phyloP scores from a whole-genome alignment of 2,329 filamentous ascomycete species.

The Paecilomyces niveus region DNA sequence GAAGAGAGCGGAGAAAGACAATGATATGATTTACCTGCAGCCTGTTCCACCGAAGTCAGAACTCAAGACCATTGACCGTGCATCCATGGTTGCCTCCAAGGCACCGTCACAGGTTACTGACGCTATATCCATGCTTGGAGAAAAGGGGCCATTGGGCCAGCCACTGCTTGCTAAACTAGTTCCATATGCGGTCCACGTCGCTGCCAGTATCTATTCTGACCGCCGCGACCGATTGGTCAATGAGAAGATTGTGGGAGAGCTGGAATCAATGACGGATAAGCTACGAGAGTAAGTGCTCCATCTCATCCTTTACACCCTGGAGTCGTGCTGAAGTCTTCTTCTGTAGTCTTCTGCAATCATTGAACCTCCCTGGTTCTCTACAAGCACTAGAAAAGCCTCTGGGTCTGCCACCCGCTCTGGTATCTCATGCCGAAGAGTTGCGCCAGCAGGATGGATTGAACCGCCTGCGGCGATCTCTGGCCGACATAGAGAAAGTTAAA shows the following conservation, averaged over 20 bases:
- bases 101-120: slow-evolving; percentile 76
- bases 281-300: slow-evolving; percentile 56
- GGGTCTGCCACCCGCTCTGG: slow-evolving; percentile 74
- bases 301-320: not conserved
- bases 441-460: slow-evolving; percentile 81
- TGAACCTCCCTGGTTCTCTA: slow-evolving; percentile 85
- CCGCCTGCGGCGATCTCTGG: slow-evolving; percentile 68
- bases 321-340: slow-evolving; percentile 7
- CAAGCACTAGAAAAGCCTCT: slow-evolving; percentile 94
- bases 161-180: slow-evolving; percentile 87
- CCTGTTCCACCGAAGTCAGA: slow-evolving; percentile 83
- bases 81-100: slow-evolving; percentile 76
- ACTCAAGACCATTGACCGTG: slow-evolving; percentile 75
- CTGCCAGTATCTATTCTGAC: slow-evolving; percentile 91
- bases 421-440: slow-evolving; percentile 89
- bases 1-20: slow-evolving; percentile 90
- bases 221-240: slow-evolving; percentile 85
- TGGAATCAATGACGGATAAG: slow-evolving; percentile 72
- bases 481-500: slow-evolving; percentile 86
- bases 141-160: slow-evolving; percentile 71
- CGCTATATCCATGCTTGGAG: slow-evolving; percentile 72
- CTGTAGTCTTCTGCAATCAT: slow-evolving; percentile 57
- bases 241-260: slow-evolving; percentile 73
- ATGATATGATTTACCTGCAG: slow-evolving; percentile 86
- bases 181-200: slow-evolving; percentile 90